phyloP scores from a whole-genome alignment of 2,329 filamentous ascomycete genomes.

The Talaromyces sp. region DNA sequence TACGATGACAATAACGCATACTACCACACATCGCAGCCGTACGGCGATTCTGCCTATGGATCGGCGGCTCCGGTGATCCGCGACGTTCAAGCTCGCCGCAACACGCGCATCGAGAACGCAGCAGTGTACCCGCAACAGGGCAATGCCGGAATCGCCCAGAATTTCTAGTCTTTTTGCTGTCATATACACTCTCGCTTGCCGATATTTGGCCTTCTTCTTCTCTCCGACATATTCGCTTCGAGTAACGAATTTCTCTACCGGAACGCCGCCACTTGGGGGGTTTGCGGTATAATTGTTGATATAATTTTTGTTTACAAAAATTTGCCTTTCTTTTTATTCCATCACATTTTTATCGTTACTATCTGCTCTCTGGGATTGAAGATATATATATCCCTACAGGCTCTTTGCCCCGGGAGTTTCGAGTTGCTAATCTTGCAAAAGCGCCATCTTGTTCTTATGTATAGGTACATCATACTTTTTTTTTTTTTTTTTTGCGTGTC shows the following conservation, averaged over 20 bases:
- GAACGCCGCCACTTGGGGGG: not conserved
- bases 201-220: not conserved
- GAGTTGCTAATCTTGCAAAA: slow-evolving; percentile 10
- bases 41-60: slow-evolving; percentile 50
- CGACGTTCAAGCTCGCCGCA: slow-evolving; percentile 85
- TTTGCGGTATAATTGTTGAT: slow-evolving; percentile 8
- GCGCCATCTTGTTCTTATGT: slow-evolving; percentile 12
- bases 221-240: not conserved
- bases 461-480: not conserved
- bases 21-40: slow-evolving; percentile 44
- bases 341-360: slow-evolving; percentile 1
- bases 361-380: slow-evolving; percentile 13
- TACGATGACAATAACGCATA: slow-evolving; percentile 50
- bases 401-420: not conserved
- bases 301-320: not conserved
- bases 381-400: slow-evolving; percentile 17
- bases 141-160: slow-evolving; percentile 91
- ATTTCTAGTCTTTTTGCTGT: slow-evolving; percentile 58
- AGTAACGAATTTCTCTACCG: not conserved
- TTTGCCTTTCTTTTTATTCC: not conserved
- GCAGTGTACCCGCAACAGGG: slow-evolving; percentile 83
- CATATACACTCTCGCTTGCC: not conserved
- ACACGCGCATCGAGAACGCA: slow-evolving; percentile 90
- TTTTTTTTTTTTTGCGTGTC: not conserved
- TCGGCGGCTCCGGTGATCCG: slow-evolving; percentile 72